Evolutionary conservation across 768 basidiomycete genomes (phyloP), one percentile per base, ranked within the genome.

Genomic region (Auricularia sp.): DNA sequence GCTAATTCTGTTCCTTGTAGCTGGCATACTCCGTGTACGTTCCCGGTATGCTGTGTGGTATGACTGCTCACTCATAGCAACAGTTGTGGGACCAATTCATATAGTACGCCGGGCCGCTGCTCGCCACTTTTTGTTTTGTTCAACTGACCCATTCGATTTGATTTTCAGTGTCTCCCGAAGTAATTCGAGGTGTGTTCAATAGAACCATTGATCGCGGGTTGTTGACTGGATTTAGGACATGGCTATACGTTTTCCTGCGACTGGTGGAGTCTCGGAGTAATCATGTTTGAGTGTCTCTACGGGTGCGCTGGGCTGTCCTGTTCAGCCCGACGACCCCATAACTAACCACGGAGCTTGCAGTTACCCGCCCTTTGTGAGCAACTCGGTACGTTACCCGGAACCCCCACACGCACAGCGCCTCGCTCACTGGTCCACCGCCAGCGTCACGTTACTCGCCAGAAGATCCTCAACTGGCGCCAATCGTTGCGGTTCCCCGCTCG

Each of bases 241-340:
- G 95, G 94, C 33, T 98, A 98, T 75, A 86, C 88, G 44, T 95
- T 91, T 76, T 90, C 88, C 42, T 96, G 93, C 73, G 96, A 98
- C 72, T 98, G 94, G 94, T 99, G 96, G 96, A 93, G 90, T 76
- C 83, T 98, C 58, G 95, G 94, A 12, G 90, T 97, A 63, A 98
- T 99, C 73, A 91, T 93, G 87, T 98, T 88, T 71, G 94, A 98
- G 75, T 93, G 91, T 73, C 79, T 97, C 74, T 95, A 93, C 71
- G 91, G 90, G 89, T 91, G 64, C 56, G 14, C 29, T 29, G 23
- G 33, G 56, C 11, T 10, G 56, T 33, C 62, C 11, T 16, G 35
- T 53, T 34, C 3, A 36, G 39, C 36, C 21, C 12, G 12, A n/a
- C 3, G 29, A 11, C 12, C 18, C 63, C 21, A n/a, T 56, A 47